Evolutionary conservation across 371 early-diverging fungal genomes (phyloP).

Genomic region (Apophysomyces elegans): DNA sequence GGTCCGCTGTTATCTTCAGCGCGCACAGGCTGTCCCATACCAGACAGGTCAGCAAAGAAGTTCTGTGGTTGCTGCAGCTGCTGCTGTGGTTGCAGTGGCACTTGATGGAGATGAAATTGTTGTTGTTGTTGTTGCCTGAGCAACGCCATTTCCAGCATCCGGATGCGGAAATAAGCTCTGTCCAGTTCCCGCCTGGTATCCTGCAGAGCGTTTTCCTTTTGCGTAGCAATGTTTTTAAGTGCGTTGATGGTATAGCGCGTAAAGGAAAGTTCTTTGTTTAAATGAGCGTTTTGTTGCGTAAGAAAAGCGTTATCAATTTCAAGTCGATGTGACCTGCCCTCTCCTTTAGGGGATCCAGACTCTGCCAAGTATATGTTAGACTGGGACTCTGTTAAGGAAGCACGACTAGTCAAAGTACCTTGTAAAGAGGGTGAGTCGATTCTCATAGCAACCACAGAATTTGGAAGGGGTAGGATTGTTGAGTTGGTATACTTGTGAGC

Average conservation of each 20-base stretch:
- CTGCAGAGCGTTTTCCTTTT: conserved; percentile 39
- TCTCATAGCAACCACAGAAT: conserved; percentile 9
- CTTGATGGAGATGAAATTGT: conserved; percentile 1
- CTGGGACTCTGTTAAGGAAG: not conserved
- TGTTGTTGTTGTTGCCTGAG: conserved; percentile 31
- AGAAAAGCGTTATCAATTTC: conserved; percentile 50
- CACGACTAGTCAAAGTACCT: not conserved
- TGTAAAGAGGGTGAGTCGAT: conserved; percentile 5
- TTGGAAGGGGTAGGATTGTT: conserved; percentile 2
- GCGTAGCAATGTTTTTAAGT: conserved; percentile 40
- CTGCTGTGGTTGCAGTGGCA: not conserved
- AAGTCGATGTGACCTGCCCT: conserved; percentile 25
- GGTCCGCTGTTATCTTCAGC: conserved; percentile 12
- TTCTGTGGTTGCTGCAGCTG: conserved; percentile 1
- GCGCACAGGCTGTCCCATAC: conserved; percentile 12
- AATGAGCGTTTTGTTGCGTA: conserved; percentile 45
- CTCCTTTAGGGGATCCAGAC: not conserved
- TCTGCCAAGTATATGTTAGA: conserved; percentile 3
- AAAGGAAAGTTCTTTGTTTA: conserved; percentile 45
- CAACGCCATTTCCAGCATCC: conserved; percentile 35
- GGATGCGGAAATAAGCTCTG: conserved; percentile 44
- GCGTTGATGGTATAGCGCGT: conserved; percentile 51
- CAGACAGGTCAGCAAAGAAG: conserved; percentile 14
- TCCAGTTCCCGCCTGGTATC: conserved; percentile 59
- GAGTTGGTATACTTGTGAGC: conserved; percentile 5